Evolutionary conservation across 352 stramenopile genomes (phyloP).

Genomic region (Phytophthora pseudosyringae): DNA sequence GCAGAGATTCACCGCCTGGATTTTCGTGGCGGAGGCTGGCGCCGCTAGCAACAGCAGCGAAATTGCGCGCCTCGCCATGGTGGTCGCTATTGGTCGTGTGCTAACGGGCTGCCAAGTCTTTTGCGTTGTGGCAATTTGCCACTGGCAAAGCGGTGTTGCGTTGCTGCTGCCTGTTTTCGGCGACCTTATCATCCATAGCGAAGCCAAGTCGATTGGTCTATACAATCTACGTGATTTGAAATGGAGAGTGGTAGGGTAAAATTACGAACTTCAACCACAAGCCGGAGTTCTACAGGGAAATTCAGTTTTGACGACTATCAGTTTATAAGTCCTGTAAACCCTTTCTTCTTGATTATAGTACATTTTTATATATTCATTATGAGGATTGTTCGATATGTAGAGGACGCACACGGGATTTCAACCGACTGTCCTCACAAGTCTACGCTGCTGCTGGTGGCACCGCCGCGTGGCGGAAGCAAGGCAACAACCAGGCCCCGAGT

Average conservation of each 20-base stretch:
- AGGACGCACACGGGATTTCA: background rate
- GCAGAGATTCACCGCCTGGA: constrained; percentile 54
- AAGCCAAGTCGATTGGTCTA: constrained; percentile 16
- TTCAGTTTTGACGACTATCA: background rate
- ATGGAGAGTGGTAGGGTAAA: constrained; percentile 28
- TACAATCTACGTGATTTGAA: constrained; percentile 15
- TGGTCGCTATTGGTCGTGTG: constrained; percentile 3
- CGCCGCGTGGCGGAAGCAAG: too few species aligned
- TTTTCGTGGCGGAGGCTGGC: constrained; percentile 33
- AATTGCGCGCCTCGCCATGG: constrained; percentile 14
- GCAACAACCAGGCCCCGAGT: too few species aligned
- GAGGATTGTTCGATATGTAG: too few species aligned
- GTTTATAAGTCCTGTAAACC: background rate
- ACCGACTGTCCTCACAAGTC: background rate
- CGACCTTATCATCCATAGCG: constrained; percentile 20
- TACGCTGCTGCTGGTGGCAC: too few species aligned
- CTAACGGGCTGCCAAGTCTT: constrained; percentile 10
- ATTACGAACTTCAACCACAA: constrained; percentile 4
- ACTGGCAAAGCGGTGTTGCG: constrained; percentile 14
- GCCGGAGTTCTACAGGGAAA: background rate
- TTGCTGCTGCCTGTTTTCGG: constrained; percentile 6
- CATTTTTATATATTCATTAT: background rate
- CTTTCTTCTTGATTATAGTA: background rate
- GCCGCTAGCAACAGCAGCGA: constrained; percentile 13
- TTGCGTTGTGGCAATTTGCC: constrained; percentile 16